Evolutionary conservation across 257 asterid species (phyloP), one percentile per base, ranked within the genome.

Genomic region (Echites panduratus): DNA sequence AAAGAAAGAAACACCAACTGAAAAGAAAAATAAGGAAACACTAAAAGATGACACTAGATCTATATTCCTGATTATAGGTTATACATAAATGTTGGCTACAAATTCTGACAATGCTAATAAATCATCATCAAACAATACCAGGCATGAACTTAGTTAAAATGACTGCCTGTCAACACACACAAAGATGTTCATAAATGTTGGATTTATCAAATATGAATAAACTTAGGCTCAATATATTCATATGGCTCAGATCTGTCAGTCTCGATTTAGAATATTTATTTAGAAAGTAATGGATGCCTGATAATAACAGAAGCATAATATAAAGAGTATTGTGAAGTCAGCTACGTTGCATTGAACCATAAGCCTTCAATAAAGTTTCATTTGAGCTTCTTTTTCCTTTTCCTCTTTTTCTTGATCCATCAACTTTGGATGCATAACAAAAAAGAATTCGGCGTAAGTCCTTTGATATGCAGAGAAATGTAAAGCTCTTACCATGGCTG

Each of bases 401-500:
- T 11, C 3, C 48, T 1, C 17, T 16, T 65, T 11, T 38, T 58
- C 27, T 44, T 57, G 20, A 27, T 59, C 61, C 45, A 45, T 45
- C 12, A 27, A 24, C 6, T 16, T 9, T 22, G 40, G 40, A 50
- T 12, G 53, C 35, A 52, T 10, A 13, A 64, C 53, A 64, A 9
- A 53, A 48, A 20, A 32, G 38, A 29, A 38, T 41, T 47, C 35
- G 47, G 54, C 13, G 40, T 6, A 22, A 66, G 62, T 17, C 74
- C 49, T 63, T 43, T 40, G 63, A 75, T 64, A 50, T 29, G 72
- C 63, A 73, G 49, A 79, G 71, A 62, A 81, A 71, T 71, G 26
- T 19, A 69, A 82, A 57, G 66, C n/a, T 83, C 77, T 87, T 94
- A 94, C 99, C 99, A 72, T 94, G 99, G 85, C 98, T 91, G 90